These are phyloP conservation scores for Fusarium sp. DNA, from an alignment of 2,329 filamentous ascomycete genomes.

Conservation along the genomic window DNA sequence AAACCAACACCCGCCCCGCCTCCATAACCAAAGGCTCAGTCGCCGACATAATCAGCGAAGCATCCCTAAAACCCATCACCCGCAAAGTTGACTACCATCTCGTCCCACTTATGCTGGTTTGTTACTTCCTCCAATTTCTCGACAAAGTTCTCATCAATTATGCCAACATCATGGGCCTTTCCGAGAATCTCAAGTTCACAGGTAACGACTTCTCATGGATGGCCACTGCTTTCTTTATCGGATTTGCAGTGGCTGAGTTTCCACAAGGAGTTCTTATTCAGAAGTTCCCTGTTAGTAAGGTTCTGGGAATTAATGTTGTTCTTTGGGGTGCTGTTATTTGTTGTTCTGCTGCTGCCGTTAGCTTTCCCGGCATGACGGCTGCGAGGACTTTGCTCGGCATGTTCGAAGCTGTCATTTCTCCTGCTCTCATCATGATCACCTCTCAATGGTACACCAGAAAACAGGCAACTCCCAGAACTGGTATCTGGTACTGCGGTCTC, in stretches of 20 bases:
- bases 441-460: constrained; percentile 17
- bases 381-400: constrained; percentile 20
- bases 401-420: constrained; percentile 9
- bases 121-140: constrained; percentile 17
- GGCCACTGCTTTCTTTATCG: constrained; percentile 16
- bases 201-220: constrained; percentile 21
- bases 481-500: constrained; percentile 20
- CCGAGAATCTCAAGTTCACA: neutral
- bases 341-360: constrained; percentile 5
- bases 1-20: neutral
- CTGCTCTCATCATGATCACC: constrained; percentile 7
- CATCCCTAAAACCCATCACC: neutral
- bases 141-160: constrained; percentile 20
- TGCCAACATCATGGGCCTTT: constrained; percentile 20
- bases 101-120: constrained; percentile 14
- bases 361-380: constrained; percentile 12
- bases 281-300: constrained; percentile 5
- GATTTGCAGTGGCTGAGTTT: constrained; percentile 8
- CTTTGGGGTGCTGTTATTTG: constrained; percentile 15
- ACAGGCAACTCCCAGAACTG: constrained; percentile 8
- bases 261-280: constrained; percentile 10
- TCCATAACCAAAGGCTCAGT: constrained; percentile 7
- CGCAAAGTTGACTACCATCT: constrained; percentile 22
- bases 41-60: constrained; percentile 4
- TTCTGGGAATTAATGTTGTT: constrained; percentile 7